Evolutionary conservation across 1,284 basidiomycete species (phyloP).

Genomic region (Testicularia cyperi): DNA sequence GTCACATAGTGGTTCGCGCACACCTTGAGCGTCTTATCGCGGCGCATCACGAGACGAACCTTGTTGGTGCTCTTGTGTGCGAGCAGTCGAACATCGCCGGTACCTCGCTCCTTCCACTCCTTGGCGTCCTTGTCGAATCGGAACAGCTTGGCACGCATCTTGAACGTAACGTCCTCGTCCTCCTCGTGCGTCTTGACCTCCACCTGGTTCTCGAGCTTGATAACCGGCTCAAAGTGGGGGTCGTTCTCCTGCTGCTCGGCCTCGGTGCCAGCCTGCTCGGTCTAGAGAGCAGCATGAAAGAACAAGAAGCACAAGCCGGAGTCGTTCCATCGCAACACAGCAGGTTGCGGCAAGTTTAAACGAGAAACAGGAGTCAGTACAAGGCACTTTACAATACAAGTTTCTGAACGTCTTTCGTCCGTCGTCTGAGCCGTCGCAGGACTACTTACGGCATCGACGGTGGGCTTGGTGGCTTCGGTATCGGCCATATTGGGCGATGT

Average conservation of each 20-base stretch:
- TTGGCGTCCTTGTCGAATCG: conserved; percentile 78
- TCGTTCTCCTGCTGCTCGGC: conserved; percentile 79
- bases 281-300: conserved; percentile 1
- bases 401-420: too few relatives aligned
- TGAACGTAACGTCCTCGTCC: conserved; percentile 89
- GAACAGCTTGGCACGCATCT: conserved; percentile 99
- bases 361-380: too few relatives aligned
- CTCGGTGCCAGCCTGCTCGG: conserved; percentile 24
- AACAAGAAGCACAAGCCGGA: neutral
- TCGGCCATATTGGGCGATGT: conserved; percentile 26
- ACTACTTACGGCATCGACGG: conserved; percentile 39
- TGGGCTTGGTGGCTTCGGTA: conserved; percentile 42
- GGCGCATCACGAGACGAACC: conserved; percentile 95
- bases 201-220: conserved; percentile 93
- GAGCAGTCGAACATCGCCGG: conserved; percentile 57
- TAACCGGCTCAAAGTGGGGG: conserved; percentile 91
- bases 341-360: too few relatives aligned
- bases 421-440: too few relatives aligned
- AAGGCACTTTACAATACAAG: too few relatives aligned
- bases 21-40: conserved; percentile 99
- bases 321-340: too few relatives aligned
- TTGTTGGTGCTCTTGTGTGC: conserved; percentile 84
- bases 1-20: conserved; percentile 97
- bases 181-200: conserved; percentile 95
- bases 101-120: conserved; percentile 93